phyloP scores from a whole-genome alignment of 2,329 filamentous ascomycete genomes.

The Aurifilum marmelostoma region DNA sequence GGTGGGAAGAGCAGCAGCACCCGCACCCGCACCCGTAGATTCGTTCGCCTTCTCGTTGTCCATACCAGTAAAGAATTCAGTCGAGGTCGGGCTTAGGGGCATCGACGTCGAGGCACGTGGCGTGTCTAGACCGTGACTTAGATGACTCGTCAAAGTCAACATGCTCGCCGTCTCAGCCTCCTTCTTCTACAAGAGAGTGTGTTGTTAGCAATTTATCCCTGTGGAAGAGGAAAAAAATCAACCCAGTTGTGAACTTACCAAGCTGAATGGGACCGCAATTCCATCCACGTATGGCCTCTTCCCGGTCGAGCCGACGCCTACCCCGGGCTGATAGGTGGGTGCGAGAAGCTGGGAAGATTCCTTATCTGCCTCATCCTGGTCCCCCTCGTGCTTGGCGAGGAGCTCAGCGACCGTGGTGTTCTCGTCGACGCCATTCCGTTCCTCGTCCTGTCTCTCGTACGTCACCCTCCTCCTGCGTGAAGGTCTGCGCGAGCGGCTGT shows the following conservation, averaged over 20 bases:
- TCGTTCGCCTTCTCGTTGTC: slow-evolving; percentile 16
- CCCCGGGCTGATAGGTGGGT: slow-evolving; percentile 45
- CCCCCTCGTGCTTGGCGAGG: slow-evolving; percentile 43
- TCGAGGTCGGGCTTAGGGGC: slow-evolving; percentile 40
- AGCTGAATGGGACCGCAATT: slow-evolving; percentile 73
- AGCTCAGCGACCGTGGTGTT: slow-evolving; percentile 49
- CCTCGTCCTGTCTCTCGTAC: slow-evolving; percentile 52
- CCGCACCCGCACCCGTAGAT: background rate
- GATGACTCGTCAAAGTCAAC: slow-evolving; percentile 61
- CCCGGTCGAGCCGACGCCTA: slow-evolving; percentile 51
- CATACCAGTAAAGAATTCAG: background rate
- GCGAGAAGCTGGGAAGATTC: slow-evolving; percentile 44
- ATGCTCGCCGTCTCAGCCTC: slow-evolving; percentile 71
- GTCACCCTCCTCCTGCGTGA: slow-evolving; percentile 52
- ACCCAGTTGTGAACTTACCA: slow-evolving; percentile 39
- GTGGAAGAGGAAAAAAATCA: no score
- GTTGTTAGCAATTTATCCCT: background rate
- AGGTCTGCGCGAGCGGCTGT: slow-evolving; percentile 47
- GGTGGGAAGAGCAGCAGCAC: background rate
- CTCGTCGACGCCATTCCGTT: slow-evolving; percentile 31
- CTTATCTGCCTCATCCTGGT: slow-evolving; percentile 39
- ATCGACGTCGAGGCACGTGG: slow-evolving; percentile 36
- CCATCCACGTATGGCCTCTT: slow-evolving; percentile 70
- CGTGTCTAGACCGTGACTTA: slow-evolving; percentile 34
- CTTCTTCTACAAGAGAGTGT: slow-evolving; percentile 42